A percentile compares a stretch with the other conserved stretches of the same genome.
Evolutionary conservation across 2,329 filamentous ascomycete species (phyloP).

Genomic region (Ophiostoma tasmaniense): DNA sequence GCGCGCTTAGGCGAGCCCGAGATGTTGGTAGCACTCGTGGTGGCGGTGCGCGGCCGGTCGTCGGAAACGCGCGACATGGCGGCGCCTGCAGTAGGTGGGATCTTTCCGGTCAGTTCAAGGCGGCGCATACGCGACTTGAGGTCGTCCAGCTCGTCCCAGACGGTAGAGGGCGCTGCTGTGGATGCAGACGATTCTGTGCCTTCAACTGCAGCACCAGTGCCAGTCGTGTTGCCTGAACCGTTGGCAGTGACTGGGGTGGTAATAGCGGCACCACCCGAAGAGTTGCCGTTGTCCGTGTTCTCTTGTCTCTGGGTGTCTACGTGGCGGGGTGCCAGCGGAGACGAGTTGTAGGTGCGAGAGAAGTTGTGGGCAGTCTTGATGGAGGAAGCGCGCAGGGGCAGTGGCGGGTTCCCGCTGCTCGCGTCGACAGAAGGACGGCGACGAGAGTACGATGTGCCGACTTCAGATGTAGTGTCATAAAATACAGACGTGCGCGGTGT

Average conservation of each 20-base stretch:
- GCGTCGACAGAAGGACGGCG: constrained; percentile 41
- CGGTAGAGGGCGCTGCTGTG: constrained; percentile 79
- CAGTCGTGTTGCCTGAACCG: neutral
- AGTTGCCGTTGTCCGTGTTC: constrained; percentile 20
- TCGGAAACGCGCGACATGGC: constrained; percentile 65
- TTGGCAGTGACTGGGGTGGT: neutral
- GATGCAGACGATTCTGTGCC: constrained; percentile 82
- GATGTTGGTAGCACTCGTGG: constrained; percentile 81
- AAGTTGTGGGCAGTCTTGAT: constrained; percentile 37
- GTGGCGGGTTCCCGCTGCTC: constrained; percentile 26
- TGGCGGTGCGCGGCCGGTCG: constrained; percentile 82
- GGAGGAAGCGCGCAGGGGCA: constrained; percentile 36
- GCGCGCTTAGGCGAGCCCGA: constrained; percentile 79
- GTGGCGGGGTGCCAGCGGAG: constrained; percentile 46
- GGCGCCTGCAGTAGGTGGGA: constrained; percentile 72
- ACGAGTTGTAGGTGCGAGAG: constrained; percentile 47
- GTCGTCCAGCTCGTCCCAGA: constrained; percentile 97
- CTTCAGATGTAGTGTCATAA: constrained; percentile 34
- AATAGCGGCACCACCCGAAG: constrained; percentile 19
- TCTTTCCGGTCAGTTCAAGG: constrained; percentile 80
- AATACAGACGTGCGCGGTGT: constrained; percentile 42
- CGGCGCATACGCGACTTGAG: constrained; percentile 87
- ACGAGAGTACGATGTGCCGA: constrained; percentile 26
- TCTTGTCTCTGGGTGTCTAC: constrained; percentile 31
- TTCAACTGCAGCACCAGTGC: constrained; percentile 34